Evolutionary conservation across 164 flowering plant genomes (phyloP).

Genomic region (Vitis riparia): DNA sequence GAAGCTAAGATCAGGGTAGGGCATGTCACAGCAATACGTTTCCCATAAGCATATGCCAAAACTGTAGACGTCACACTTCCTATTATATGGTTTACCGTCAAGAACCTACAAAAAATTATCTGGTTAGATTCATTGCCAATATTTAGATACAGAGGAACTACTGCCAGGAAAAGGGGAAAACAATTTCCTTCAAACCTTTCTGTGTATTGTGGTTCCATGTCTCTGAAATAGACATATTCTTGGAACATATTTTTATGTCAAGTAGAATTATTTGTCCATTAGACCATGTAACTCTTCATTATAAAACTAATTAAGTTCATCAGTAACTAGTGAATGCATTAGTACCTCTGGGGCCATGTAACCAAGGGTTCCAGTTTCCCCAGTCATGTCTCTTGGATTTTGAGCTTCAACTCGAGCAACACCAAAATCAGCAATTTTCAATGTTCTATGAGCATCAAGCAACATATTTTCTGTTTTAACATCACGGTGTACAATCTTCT

Average conservation of each 20-base stretch:
- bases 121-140: not conserved
- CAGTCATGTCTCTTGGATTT: slow-evolving; percentile 89
- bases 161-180: not conserved
- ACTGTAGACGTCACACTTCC: slow-evolving; percentile 94
- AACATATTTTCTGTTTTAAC: slow-evolving; percentile 86
- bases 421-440: slow-evolving; percentile 90
- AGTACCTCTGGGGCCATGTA: slow-evolving; percentile 97
- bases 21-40: slow-evolving; percentile 94
- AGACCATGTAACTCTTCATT: not conserved
- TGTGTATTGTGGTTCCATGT: not conserved
- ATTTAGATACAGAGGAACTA: not conserved
- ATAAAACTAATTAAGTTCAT: not conserved
- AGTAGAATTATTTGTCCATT: not conserved
- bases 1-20: slow-evolving; percentile 85
- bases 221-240: too few species aligned
- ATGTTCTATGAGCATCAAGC: slow-evolving; percentile 43
- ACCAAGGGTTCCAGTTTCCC: slow-evolving; percentile 89
- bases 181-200: not conserved
- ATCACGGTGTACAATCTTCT: slow-evolving; percentile 86
- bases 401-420: slow-evolving; percentile 95
- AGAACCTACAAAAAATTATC: slow-evolving; percentile 60
- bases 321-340: not conserved
- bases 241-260: not conserved
- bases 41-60: slow-evolving; percentile 99
- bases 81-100: slow-evolving; percentile 87